A percentile compares a stretch with the other conserved stretches of the same genome.
phyloP scores from a whole-genome alignment of 1,284 basidiomycete species.

The Vanrija sp. region DNA sequence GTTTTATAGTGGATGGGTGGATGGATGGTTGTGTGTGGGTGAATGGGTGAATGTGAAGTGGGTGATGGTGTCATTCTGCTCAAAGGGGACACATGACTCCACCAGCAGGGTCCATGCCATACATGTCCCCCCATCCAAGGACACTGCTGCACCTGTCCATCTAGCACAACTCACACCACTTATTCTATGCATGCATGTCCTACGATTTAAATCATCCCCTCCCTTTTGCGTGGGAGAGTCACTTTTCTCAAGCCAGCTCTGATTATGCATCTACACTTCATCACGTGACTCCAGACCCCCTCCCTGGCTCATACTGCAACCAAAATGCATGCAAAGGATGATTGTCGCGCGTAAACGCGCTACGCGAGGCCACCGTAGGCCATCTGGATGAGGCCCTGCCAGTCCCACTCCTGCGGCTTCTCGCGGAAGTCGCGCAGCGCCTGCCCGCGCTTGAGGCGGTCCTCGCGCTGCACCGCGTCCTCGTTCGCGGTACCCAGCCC shows the following conservation, averaged over 20 bases:
- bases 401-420: constrained; percentile 47
- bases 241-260: too few relatives aligned
- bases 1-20: too few relatives aligned
- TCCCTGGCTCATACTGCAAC: neutral
- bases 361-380: constrained; percentile 28
- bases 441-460: constrained; percentile 35
- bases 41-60: too few relatives aligned
- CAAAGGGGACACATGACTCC: too few relatives aligned
- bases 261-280: neutral
- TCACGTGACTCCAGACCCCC: neutral
- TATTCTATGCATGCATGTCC: neutral
- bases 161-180: too few relatives aligned
- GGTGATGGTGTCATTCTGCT: too few relatives aligned
- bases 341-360: neutral
- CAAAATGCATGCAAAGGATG: neutral
- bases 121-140: too few relatives aligned
- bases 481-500: constrained; percentile 24
- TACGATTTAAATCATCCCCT: neutral
- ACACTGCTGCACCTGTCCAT: too few relatives aligned
- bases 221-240: neutral
- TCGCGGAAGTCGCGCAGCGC: constrained; percentile 43
- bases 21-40: too few relatives aligned
- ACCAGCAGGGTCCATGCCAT: too few relatives aligned
- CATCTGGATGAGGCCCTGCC: constrained; percentile 43
- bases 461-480: constrained; percentile 22